Base-by-base conservation (phyloP, 805 yeast species). In the Wickerhamomyces chambardii region DNA sequence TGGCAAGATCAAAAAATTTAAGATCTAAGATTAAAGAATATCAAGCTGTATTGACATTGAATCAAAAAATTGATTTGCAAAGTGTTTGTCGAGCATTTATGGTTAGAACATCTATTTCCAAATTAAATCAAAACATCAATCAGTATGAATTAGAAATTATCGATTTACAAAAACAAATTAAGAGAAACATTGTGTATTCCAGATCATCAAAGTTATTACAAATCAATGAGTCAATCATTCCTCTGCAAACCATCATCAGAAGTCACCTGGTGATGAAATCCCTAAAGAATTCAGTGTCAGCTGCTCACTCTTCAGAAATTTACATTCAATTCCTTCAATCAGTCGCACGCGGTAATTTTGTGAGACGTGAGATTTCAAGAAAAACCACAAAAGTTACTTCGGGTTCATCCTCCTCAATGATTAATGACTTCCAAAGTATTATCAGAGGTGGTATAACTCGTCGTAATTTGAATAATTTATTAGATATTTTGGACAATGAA, bases 351-450 rank as follows among this genome's bases (percentile, higher is more conserved):
- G 61, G 54, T 8, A 32, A 31, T 5, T 32, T 27, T 1, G 26
- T 36, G 1, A 46, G 61, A 37, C 17, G 19, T 8, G 24, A 26
- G 2, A 4, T 40, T 4, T 25, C 32, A 10, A 12, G 15, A 14
- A 39, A 38, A 25, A 19, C 27, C 6, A 14, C 17, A 3, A 22
- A n/a, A 1, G 15, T 44, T 28, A 19, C 7, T 19, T 6, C 9
- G 14, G 33, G 33, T 8, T 26, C 30, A 5, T 32, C 43, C 15
- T 14, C 31, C 10, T 2, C 17, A 1, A 5, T 15, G 1, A 45
- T 78, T 3, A 50, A 59, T 5, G 51, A 41, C 6, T 38, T 85
- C 2, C 95, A 87, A 51, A 61, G 85, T 1, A 43, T 60, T 1
- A 40, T 70, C 2, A 66, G 84, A 41, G 89, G 82, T 7, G 48